Conservation (phyloP, 371 early-diverging fungal species). For the Globomyces sp. region DNA sequence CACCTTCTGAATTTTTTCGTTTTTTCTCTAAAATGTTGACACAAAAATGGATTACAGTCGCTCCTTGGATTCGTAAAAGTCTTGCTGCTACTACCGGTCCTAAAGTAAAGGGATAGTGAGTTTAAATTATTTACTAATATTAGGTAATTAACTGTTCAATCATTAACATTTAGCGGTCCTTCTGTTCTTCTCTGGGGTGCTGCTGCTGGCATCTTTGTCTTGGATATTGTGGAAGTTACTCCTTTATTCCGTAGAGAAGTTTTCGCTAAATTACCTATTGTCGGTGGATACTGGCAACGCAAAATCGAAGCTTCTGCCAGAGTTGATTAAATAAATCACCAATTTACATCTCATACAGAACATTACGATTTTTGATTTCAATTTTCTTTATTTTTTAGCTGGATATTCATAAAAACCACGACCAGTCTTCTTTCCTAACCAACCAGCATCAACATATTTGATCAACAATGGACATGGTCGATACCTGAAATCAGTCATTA, state of each 20-base stretch:
- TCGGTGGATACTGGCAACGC: slow-evolving; percentile 9
- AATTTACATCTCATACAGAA: not conserved
- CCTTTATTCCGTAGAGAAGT: slow-evolving; percentile 9
- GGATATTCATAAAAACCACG: slow-evolving; percentile 86
- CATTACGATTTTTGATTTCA: not conserved
- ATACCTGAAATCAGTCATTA: slow-evolving; percentile 80
- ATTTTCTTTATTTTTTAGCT: not conserved
- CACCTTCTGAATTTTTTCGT: too few relatives aligned
- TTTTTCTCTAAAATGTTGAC: not conserved
- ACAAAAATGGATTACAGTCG: slow-evolving; percentile 9
- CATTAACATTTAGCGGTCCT: slow-evolving; percentile 7
- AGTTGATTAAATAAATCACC: slow-evolving; percentile 12
- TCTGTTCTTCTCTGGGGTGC: slow-evolving; percentile 2
- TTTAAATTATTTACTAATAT: too few relatives aligned
- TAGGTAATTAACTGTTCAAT: not conserved
- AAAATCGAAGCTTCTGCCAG: slow-evolving; percentile 3
- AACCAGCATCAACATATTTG: slow-evolving; percentile 96
- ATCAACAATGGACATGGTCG: slow-evolving; percentile 87
- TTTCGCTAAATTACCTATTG: slow-evolving; percentile 11
- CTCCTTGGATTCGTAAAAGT: slow-evolving; percentile 8
- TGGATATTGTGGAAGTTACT: slow-evolving; percentile 1
- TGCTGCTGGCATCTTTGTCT: not conserved
- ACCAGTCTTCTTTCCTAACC: slow-evolving; percentile 91
- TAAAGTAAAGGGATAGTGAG: slow-evolving; percentile 7
- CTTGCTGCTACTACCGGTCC: not conserved